Conservation (phyloP, 208 protist genomes). For the Crithidia fasciculata region DNA sequence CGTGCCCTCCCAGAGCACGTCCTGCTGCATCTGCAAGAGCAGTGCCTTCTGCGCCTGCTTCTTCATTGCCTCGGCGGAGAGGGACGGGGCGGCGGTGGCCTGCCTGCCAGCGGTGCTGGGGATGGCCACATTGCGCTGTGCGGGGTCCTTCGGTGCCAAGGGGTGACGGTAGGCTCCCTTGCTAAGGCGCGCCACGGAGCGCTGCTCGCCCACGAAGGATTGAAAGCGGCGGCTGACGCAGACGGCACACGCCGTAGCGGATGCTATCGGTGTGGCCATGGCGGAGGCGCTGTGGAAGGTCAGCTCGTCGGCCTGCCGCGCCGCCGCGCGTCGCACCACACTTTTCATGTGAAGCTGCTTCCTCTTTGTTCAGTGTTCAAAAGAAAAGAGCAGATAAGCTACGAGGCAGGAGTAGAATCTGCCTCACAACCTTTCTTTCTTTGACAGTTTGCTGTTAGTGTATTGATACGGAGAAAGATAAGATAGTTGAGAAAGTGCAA, state of each 20-base stretch:
- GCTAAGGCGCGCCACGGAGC: conserved; percentile 50
- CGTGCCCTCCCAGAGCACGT: conserved; percentile 88
- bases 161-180: conserved; percentile 69
- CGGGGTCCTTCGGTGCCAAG: conserved; percentile 73
- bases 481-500: too few species aligned
- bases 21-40: conserved; percentile 75
- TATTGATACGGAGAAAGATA: too few species aligned
- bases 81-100: conserved; percentile 17
- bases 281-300: background rate
- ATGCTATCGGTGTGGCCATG: background rate
- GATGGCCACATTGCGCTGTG: conserved; percentile 75
- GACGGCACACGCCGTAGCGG: background rate
- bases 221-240: conserved; percentile 34
- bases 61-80: conserved; percentile 70
- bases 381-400: background rate
- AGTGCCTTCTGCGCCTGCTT: conserved; percentile 73
- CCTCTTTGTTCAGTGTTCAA: too few species aligned
- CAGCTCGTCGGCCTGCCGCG: conserved; percentile 7
- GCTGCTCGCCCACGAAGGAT: conserved; percentile 58
- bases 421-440: too few species aligned
- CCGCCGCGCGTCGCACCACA: conserved; percentile 3
- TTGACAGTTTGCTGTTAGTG: too few species aligned
- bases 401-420: background rate
- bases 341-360: background rate
- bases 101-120: conserved; percentile 37